A percentile compares a stretch with the other conserved stretches of the same genome.
phyloP scores from a whole-genome alignment of 2,329 filamentous ascomycete species.

The Aureobasidium uvarum region DNA sequence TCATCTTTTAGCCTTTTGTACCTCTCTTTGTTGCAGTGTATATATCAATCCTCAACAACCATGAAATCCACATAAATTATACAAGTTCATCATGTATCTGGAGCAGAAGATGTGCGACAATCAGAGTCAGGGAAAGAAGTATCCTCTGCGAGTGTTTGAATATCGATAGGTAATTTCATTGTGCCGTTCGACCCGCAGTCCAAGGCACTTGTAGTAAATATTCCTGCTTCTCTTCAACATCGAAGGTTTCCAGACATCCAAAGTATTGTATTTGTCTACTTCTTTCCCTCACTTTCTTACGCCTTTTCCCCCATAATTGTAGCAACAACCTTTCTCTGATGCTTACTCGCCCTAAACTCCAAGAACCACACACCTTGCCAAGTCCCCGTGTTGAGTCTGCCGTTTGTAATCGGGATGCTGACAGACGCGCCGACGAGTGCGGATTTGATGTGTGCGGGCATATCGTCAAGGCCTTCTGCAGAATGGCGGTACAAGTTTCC shows the following conservation, averaged over 20 bases:
- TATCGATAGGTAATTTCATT: too few relatives aligned
- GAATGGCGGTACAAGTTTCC: constrained; percentile 75
- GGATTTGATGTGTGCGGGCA: constrained; percentile 97
- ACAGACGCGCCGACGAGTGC: constrained; percentile 85
- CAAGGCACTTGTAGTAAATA: too few relatives aligned
- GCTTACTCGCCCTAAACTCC: constrained; percentile 76
- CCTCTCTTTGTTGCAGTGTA: neutral
- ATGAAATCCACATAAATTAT: neutral
- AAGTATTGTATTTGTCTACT: too few relatives aligned
- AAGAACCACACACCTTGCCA: constrained; percentile 96
- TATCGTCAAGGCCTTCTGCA: constrained; percentile 86
- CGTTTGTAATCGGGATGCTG: constrained; percentile 86
- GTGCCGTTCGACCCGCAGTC: too few relatives aligned
- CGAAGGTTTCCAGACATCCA: too few relatives aligned
- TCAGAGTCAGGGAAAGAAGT: too few relatives aligned
- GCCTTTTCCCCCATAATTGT: constrained; percentile 86
- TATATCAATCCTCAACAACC: constrained; percentile 11
- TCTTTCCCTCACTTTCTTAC: constrained; percentile 30
- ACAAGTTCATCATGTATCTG: neutral
- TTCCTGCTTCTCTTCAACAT: too few relatives aligned
- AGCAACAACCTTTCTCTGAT: constrained; percentile 78
- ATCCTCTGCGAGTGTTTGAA: too few relatives aligned
- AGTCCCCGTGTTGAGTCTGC: constrained; percentile 66
- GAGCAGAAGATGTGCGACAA: too few relatives aligned
- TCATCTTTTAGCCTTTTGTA: neutral